phyloP scores from a whole-genome alignment of 164 flowering plant genomes.

The Buxus sempervirens region DNA sequence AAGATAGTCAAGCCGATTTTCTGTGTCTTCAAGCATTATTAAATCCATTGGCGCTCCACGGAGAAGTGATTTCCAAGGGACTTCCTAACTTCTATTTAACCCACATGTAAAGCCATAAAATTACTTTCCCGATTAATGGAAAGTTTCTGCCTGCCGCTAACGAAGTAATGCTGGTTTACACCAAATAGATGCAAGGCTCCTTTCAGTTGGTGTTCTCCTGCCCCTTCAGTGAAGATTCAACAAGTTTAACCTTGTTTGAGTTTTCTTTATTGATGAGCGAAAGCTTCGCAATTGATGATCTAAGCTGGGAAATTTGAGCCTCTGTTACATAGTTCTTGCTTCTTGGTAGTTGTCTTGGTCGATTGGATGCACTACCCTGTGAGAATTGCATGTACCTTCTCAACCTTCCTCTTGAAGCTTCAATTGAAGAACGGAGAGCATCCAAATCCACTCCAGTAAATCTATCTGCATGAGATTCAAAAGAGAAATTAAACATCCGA shows the following conservation, averaged over 20 bases:
- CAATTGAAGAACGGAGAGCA: conserved; percentile 68
- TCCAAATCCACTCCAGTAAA: conserved; percentile 70
- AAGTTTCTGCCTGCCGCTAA: background rate
- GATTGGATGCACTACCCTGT: conserved; percentile 23
- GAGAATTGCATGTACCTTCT: conserved; percentile 45
- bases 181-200: background rate
- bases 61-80: too few species aligned
- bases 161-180: background rate
- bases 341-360: conserved; percentile 32
- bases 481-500: background rate
- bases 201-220: conserved; percentile 31
- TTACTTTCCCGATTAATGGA: too few species aligned
- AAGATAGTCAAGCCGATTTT: too few species aligned
- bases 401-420: conserved; percentile 57
- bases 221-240: conserved; percentile 58
- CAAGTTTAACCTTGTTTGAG: conserved; percentile 57
- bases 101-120: too few species aligned
- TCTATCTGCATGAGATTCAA: conserved; percentile 50
- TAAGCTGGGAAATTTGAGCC: conserved; percentile 56
- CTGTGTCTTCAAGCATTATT: too few species aligned
- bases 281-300: conserved; percentile 60
- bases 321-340: conserved; percentile 39
- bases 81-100: too few species aligned
- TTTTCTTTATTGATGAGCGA: conserved; percentile 84
- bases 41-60: too few species aligned